A percentile compares a stretch with the other conserved stretches of the same genome.
These are phyloP conservation scores for Ceratobasidium sp. DNA, from an alignment of 1,284 basidiomycete species.

Conservation along the genomic window DNA sequence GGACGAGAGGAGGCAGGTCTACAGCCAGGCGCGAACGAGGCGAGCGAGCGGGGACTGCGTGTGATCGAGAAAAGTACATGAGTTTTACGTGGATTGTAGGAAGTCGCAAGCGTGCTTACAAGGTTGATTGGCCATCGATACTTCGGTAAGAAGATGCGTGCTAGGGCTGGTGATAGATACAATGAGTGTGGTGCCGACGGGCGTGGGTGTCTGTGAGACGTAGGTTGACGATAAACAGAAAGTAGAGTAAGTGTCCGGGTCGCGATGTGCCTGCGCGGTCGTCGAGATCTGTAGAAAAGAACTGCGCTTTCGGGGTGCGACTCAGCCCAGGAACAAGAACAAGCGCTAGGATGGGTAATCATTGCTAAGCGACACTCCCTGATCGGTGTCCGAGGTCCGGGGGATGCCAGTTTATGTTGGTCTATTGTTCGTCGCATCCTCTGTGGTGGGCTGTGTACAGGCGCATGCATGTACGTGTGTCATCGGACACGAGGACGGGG, in stretches of 20 bases:
- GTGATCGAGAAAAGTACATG: background rate
- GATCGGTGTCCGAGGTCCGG: background rate
- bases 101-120: conserved; percentile 27
- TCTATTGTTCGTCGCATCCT: background rate
- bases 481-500: background rate
- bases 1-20: conserved; percentile 37
- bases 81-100: conserved; percentile 11
- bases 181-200: conserved; percentile 39
- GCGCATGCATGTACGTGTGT: background rate
- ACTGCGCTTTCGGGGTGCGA: background rate
- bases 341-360: background rate
- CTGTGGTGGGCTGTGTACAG: conserved; percentile 5
- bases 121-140: conserved; percentile 40
- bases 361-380: background rate
- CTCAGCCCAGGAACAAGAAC: background rate
- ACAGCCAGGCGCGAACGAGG: conserved; percentile 39
- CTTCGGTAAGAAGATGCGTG: conserved; percentile 25
- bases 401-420: background rate
- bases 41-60: conserved; percentile 6
- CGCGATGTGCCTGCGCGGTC: conserved; percentile 32
- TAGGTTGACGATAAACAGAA: background rate
- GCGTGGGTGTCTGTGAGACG: conserved; percentile 32
- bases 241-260: conserved; percentile 31
- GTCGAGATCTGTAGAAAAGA: conserved; percentile 8
- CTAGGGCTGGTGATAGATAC: background rate